Base-by-base conservation (phyloP, 768 basidiomycete genomes). In the Mycena venus region DNA sequence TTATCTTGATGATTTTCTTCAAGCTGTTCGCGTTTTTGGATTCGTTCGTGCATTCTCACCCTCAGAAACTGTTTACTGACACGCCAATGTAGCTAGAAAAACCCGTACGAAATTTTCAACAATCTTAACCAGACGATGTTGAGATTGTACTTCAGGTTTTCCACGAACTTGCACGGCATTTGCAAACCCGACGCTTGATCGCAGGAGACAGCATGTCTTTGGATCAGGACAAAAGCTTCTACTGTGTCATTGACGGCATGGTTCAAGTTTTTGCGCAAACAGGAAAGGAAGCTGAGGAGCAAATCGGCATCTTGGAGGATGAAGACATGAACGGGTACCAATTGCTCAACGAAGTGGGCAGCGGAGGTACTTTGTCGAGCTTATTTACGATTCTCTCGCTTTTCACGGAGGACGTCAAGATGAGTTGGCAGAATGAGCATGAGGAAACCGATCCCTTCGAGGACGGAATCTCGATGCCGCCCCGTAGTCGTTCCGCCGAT, bases 241-340 rank as follows among this genome's bases (percentile, higher is more conserved):
- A 99, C 83, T 99, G 96, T 81, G 98, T 99, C 38, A 94, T 99
- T 36, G 98, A 99, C 82, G 98, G 98, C n/a, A 94, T 90, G 73
- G 98, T 98, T 17, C 96, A 99, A 79, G 96, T 99, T 14, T 98
- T 90, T 81, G 95, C 95, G 19, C 90, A 91, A 71, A 91, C 92
- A 0, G 91, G 90, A 7, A 88, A 90, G 75, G 84, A 85, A 15
- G 79, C 85, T 14, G 86, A 88, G 34, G 83, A 82, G 5, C 86
- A 84, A 63, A 88, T 89, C 67, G 90, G 90, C 49, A 84, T 89
- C 15, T 95, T 93, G 92, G 95, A 95, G 44, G 91, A 93, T 66
- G 95, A 95, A 79, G 93, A 95, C 64, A 94, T 95, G 90, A 98
- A 98, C 75, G 97, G 98, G 2, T 99, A 97, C 83, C 96, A 99